Evolutionary conservation across 176 grass and related monocot genomes (phyloP), one percentile per base, ranked within the genome.

Genomic region (Musa itinerans): DNA sequence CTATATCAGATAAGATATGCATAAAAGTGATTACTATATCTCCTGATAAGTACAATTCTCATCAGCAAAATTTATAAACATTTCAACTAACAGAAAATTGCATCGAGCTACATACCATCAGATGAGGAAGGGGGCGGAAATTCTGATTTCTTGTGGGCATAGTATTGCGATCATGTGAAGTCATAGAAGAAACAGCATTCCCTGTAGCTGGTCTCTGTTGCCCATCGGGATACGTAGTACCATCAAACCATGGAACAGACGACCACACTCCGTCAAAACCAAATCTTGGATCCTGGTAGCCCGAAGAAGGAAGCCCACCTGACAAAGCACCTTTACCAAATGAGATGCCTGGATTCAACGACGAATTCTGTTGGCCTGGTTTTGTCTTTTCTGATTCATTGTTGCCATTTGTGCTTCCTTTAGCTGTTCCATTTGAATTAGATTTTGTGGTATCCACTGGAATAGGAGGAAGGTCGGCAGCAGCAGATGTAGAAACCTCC

Each of bases 201-300:
- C 5, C 19, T 66, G 75, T 53, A 66, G 48, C 17, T 22, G 63
- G 50, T 27, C 50, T 78, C 48, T 53, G 61, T 7, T 68, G 75
- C 43, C 75, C 62, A 29, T 78, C 75, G 20, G 75, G 20, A 53
- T 53, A 68, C 19, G 66, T 20, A n/a, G 17, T 19, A 21, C 62
- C 61, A 66, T 78, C 62, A 53, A 53, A 78, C 62, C 61, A 78
- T 7, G 29, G 75, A 78, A 67, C 75, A 54, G 62, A 20, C 13
- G 75, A 53, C 49, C 63, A 52, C 43, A 19, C 53, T 53, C 75
- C 63, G 52, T 66, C 75, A 54, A 68, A 68, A 50, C 61, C 75
- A 66, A 63, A 78, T 78, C 58, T 78, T 24, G 75, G 75, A 53
- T 78, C 63, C 49, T 66, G 59, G 50, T 26, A 78, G 12, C 58